Base-by-base conservation (phyloP, 2,329 filamentous ascomycete species). In the Trichoderma atroviride region DNA sequence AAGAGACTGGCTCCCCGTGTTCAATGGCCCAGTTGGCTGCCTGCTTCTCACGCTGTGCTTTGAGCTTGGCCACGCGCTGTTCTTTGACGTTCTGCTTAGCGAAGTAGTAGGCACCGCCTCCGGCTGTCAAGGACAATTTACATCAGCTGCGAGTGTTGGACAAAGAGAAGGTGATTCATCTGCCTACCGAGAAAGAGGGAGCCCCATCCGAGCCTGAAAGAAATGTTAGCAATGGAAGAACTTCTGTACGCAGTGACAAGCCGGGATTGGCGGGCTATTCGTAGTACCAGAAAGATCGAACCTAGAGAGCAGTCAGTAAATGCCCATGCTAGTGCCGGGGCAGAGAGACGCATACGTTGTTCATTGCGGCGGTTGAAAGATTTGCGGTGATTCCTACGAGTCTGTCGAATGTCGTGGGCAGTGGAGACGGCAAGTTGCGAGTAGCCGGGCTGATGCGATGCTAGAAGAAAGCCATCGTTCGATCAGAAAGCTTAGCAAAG, bases 1-100 rank as follows among this genome's bases (percentile, higher is more conserved):
- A 76, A 35, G 79, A 73, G 6, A 77, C 76, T 24, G 80, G 79
- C 56, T 77, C 73, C 55, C 80, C 78, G 72, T 86, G 80, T 75
- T 89, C 87, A 70, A 89, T 80, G n/a, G 84, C 83, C 31, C 86
- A 81, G 52, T 85, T 82, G 74, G 84, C 82, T 69, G 86, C 86
- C 82, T 86, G 90, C 82, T 91, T 90, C 74, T 88, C 82, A 68
- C 87, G 85, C 70, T 85, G 86, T 71, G 91, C 89, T 75, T 91
- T 87, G 73, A 91, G 88, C 76, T 92, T 89, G 71, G 88, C 84
- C 71, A 88, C 86, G 73, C 95, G 92, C 81, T 97, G 94, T 74
- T 92, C 92, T 79, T 97, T 97, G 86, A 99, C 97, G 80, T 90
- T 91, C 78, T 89, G 87, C 86, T 99, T 99, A 73, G 96, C 96